Base-by-base conservation (phyloP, 1,139 yeast genomes). In the Meyerozyma guilliermondii region DNA sequence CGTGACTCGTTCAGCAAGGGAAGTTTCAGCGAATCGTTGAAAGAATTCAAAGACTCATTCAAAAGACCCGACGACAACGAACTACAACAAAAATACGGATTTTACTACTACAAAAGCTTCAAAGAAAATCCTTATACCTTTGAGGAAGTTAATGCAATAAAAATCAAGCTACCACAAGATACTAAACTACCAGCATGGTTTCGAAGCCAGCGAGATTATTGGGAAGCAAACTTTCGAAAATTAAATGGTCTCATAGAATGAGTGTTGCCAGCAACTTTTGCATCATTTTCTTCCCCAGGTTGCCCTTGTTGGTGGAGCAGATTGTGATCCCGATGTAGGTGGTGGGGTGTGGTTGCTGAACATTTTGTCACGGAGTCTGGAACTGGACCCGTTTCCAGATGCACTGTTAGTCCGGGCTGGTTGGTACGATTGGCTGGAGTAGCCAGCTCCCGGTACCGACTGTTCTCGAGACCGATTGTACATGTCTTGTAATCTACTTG, bases 131-230 rank as follows among this genome's bases (percentile, higher is more conserved):
- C 63, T 7, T 55, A 56, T 36, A 58, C 57, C 28, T 68, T 60
- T 48, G 72, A 65, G 39, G 63, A 66, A 45, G 71, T 71, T 17
- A 65, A 65, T 31, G 65, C 64, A 28, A 61, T 74, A 9, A 70
- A 66, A 48, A 63, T 84, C 41, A 68, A 68, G 43, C 66, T 87
- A 7, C 95, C 95, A 0, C 66, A 74, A 3, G 87, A 81, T 44
- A 63, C 68, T 24, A 69, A 74, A 40, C 66, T 87, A 28, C 95
- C 95, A 0, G 68, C 62, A 2, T 87, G 96, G 96, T 85, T 85
- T 52, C 66, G 68, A 16, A 63, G 68, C 39, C 83, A 83, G 42
- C 60, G 89, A 45, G 76, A 79, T 48, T 58, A 68, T 47, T 86
- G 94, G 94, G 84, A 81, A 50, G 63, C 52, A 11, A 49, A 42